These are phyloP conservation scores for Globisporangium apiculatum DNA, from an alignment of 352 stramenopile genomes.

Conservation along the genomic window DNA sequence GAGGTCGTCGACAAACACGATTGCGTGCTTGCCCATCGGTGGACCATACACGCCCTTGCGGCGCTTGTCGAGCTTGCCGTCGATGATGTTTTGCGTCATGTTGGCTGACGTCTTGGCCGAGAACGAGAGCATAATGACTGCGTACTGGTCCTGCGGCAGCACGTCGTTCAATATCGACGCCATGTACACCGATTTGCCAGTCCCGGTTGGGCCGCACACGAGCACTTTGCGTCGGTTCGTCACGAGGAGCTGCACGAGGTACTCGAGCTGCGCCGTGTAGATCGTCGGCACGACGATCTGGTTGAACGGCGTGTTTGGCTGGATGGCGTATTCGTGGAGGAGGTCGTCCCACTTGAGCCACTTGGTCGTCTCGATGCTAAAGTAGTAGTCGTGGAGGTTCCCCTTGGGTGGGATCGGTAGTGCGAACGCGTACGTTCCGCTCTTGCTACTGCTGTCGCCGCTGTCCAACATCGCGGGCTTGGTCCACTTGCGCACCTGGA, in stretches of 20 bases:
- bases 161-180: constrained; percentile 77
- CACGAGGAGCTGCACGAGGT: constrained; percentile 82
- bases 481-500: constrained; percentile 79
- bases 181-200: constrained; percentile 91
- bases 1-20: constrained; percentile 93
- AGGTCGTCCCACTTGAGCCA: constrained; percentile 91
- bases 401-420: constrained; percentile 60
- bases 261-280: constrained; percentile 89
- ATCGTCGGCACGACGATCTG: constrained; percentile 93
- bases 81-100: constrained; percentile 95
- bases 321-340: constrained; percentile 82
- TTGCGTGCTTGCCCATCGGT: constrained; percentile 74
- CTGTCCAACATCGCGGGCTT: constrained; percentile 59
- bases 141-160: constrained; percentile 76
- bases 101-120: constrained; percentile 91
- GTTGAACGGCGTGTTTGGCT: constrained; percentile 80
- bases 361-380: constrained; percentile 74
- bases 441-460: constrained; percentile 22
- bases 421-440: constrained; percentile 28
- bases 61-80: constrained; percentile 92
- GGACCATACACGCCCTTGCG: constrained; percentile 90
- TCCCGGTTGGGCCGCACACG: constrained; percentile 90
- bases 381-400: constrained; percentile 84
- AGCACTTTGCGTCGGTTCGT: constrained; percentile 79
- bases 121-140: constrained; percentile 87